phyloP scores from a whole-genome alignment of 2,329 filamentous ascomycete genomes.

The Fusarium coffeatum region DNA sequence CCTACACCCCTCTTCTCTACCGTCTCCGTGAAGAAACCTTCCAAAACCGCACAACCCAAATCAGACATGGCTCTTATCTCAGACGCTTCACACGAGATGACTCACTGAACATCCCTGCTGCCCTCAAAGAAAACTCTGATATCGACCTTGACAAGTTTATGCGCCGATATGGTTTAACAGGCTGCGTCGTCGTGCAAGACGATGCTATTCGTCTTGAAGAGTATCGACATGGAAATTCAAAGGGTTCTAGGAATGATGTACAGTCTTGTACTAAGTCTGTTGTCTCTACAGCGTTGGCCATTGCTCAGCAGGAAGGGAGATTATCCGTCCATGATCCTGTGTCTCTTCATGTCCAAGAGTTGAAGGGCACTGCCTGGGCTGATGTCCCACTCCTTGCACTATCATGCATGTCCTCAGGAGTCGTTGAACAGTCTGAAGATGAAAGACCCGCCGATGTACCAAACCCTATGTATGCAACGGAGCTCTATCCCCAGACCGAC shows the following conservation, averaged over 20 bases:
- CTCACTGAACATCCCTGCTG: not conserved
- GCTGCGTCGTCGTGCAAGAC: conserved; percentile 26
- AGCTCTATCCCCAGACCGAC: conserved; percentile 29
- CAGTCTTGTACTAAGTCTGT: conserved; percentile 35
- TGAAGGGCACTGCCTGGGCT: conserved; percentile 27
- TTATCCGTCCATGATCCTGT: conserved; percentile 26
- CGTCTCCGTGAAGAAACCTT: conserved; percentile 36
- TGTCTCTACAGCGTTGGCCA: conserved; percentile 22
- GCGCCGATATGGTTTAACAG: conserved; percentile 25
- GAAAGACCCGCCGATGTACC: conserved; percentile 25
- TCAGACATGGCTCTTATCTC: conserved; percentile 30
- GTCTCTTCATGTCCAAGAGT: conserved; percentile 23
- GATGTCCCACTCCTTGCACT: conserved; percentile 32
- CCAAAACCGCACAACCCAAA: conserved; percentile 23
- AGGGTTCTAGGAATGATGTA: conserved; percentile 26
- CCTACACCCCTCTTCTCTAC: conserved; percentile 37
- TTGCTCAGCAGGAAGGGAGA: conserved; percentile 30
- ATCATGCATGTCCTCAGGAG: conserved; percentile 30
- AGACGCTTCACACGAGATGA: conserved; percentile 17
- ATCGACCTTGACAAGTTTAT: conserved; percentile 21
- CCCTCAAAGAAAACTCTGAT: not conserved
- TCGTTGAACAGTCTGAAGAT: conserved; percentile 31
- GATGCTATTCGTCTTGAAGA: conserved; percentile 21
- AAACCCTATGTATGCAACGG: conserved; percentile 34
- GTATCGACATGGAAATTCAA: conserved; percentile 31